A percentile compares a stretch with the other conserved stretches of the same genome.
These are phyloP conservation scores for Stenocarpella maydis DNA, from an alignment of 2,329 filamentous ascomycete genomes.

Conservation along the genomic window DNA sequence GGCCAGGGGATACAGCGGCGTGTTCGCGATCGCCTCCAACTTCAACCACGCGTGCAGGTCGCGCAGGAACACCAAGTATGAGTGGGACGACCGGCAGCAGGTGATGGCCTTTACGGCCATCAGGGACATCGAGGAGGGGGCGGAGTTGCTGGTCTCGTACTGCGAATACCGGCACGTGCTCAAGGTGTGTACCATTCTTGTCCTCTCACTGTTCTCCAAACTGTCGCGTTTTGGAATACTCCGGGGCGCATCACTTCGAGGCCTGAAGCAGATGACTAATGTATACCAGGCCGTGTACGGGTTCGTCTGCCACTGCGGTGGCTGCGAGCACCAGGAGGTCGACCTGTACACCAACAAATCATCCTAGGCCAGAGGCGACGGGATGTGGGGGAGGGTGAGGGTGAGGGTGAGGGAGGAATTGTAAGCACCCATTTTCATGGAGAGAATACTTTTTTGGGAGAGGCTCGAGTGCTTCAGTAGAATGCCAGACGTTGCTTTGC, in stretches of 20 bases:
- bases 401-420: not conserved
- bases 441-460: not conserved
- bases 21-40: slow-evolving; percentile 61
- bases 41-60: slow-evolving; percentile 67
- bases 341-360: not conserved
- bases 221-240: too few relatives aligned
- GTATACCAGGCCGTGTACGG: slow-evolving; percentile 50
- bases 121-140: slow-evolving; percentile 49
- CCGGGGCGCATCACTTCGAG: too few relatives aligned
- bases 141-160: slow-evolving; percentile 63
- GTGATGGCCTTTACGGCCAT: slow-evolving; percentile 53
- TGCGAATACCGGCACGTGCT: slow-evolving; percentile 49
- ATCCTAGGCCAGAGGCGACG: not conserved
- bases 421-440: not conserved
- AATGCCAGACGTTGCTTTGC: not conserved
- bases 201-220: too few relatives aligned
- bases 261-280: too few relatives aligned
- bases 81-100: slow-evolving; percentile 45
- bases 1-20: slow-evolving; percentile 42
- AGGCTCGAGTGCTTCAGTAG: too few relatives aligned
- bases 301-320: slow-evolving; percentile 61
- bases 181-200: slow-evolving; percentile 36
- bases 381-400: too few relatives aligned
- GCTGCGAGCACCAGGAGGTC: slow-evolving; percentile 45
- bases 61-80: slow-evolving; percentile 53